Evolutionary conservation across 768 basidiomycete genomes (phyloP).

Genomic region (Lepiota subincarnata): DNA sequence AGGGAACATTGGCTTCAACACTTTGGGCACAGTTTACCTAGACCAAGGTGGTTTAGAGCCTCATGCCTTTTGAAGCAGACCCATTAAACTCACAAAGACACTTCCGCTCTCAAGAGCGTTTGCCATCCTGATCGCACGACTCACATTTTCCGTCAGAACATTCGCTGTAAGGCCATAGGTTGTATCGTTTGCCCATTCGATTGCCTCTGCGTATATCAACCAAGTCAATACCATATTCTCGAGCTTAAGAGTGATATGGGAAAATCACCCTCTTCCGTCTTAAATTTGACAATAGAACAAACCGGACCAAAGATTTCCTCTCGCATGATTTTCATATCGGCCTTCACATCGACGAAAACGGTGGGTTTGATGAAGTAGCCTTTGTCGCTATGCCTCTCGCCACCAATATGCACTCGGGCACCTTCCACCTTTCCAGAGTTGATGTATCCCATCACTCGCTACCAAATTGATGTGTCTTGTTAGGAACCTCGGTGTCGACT

Average conservation of each 20-base stretch:
- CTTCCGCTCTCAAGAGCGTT: constrained; percentile 67
- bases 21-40: constrained; percentile 41
- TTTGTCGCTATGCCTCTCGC: constrained; percentile 45
- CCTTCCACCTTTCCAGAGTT: constrained; percentile 68
- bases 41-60: too few relatives aligned
- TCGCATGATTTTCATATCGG: constrained; percentile 70
- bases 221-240: neutral
- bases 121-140: constrained; percentile 59
- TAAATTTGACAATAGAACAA: constrained; percentile 72
- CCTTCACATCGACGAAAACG: constrained; percentile 61
- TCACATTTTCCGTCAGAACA: constrained; percentile 70
- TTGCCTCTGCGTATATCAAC: constrained; percentile 30
- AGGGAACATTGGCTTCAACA: constrained; percentile 50
- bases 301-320: constrained; percentile 85
- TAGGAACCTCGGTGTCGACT: neutral
- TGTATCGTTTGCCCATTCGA: constrained; percentile 70
- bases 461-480: neutral
- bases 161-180: constrained; percentile 76
- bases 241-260: neutral
- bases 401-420: constrained; percentile 63
- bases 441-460: constrained; percentile 80
- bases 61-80: too few relatives aligned
- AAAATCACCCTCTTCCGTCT: constrained; percentile 42
- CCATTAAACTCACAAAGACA: constrained; percentile 40
- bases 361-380: constrained; percentile 74